Evolutionary conservation across 148 eudicot genomes (phyloP), one percentile per base, ranked within the genome.

Genomic region (Nyssa sinensis): DNA sequence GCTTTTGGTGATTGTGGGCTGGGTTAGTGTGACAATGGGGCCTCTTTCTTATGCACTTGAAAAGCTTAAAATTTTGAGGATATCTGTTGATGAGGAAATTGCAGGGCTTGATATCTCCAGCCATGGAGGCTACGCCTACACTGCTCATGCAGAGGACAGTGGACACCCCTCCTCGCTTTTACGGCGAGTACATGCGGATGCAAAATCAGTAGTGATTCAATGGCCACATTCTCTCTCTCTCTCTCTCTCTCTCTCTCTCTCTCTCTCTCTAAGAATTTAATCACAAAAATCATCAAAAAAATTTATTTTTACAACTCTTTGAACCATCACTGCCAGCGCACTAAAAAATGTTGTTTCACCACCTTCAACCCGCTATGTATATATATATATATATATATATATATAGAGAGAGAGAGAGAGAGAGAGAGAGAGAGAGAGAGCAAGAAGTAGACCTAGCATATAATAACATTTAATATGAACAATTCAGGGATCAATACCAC

Each of bases 51-150:
- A 80, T 34, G 74, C 71, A 16, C 86, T 91, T 64, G 87, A 88
- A 41, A 77, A 72, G 69, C 79, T 91, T 44, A 49, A 75, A 72
- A 72, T 91, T 11, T 37, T 91, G 74, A 85, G 96, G 69, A 91
- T 87, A 70, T 87, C 96, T 0, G 41, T 8, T 1, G 91, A 84
- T 23, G 96, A 91, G 0, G 96, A 91, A 81, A 78, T 88, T 49
- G 91, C 91, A 5, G 96, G 96, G 29, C 90, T 91, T 21, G 92
- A 91, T 58, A 81, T 88, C 74, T 88, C 96, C 0, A 86, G 92
- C 71, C 96, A 91, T 75, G 96, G 96, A 39, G 96, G 96, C 23
- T 91, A 83, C 67, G 96, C 96, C 16, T 91, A 91, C 62, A 76
- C 77, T 65, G 80, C 84, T 34, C 85, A 84, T 41, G 70, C 66